Evolutionary conservation across 495 filamentous ascomycete genomes (phyloP).

Genomic region (Cladorrhinum samala): DNA sequence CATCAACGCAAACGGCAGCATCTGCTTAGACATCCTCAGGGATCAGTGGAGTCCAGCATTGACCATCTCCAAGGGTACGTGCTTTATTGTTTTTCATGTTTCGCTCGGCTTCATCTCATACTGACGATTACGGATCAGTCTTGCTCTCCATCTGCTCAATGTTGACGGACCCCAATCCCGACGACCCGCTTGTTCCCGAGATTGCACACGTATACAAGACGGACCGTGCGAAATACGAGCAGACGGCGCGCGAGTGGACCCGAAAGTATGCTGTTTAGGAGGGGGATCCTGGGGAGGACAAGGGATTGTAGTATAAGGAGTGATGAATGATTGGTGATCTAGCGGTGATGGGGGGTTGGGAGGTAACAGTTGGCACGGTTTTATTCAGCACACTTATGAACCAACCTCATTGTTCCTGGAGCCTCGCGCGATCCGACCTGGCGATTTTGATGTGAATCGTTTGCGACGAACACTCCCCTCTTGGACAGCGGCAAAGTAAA

Average conservation of each 20-base stretch:
- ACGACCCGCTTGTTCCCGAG: conserved; percentile 96
- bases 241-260: conserved; percentile 96
- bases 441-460: neutral
- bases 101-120: no score
- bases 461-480: neutral
- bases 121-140: conserved; percentile 46
- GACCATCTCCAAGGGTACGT: conserved; percentile 94
- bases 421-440: neutral
- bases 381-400: neutral
- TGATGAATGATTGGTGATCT: neutral
- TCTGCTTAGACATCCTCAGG: conserved; percentile 95
- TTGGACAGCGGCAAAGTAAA: neutral
- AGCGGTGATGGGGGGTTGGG: neutral
- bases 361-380: neutral
- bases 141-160: conserved; percentile 99
- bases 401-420: neutral
- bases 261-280: conserved; percentile 89
- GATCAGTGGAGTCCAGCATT: conserved; percentile 99
- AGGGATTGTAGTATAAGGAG: no score
- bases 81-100: no score
- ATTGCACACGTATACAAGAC: conserved; percentile 99
- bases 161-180: conserved; percentile 98
- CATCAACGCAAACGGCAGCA: conserved; percentile 99
- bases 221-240: conserved; percentile 89
- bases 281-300: no score